These are phyloP conservation scores for Kuraishia molischiana DNA, from an alignment of 805 yeast species.

Conservation along the genomic window DNA sequence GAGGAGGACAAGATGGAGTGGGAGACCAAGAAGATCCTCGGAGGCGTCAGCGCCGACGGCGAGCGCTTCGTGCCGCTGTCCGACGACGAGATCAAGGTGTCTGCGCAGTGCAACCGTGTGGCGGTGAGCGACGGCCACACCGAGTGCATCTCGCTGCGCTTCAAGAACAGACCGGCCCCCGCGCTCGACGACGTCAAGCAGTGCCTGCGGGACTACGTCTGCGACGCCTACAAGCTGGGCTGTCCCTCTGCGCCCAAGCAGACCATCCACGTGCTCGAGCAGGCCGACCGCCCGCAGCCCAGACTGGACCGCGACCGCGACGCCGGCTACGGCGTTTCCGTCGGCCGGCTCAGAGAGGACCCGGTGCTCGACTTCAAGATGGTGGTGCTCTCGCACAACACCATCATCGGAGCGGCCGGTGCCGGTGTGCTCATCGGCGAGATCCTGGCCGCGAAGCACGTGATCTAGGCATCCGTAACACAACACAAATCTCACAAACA, in stretches of 20 bases:
- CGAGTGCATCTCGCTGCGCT: slow-evolving; percentile 82
- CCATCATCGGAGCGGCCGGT: slow-evolving; percentile 98
- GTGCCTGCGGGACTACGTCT: slow-evolving; percentile 59
- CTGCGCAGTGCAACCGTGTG: slow-evolving; percentile 95
- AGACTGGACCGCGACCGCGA: slow-evolving; percentile 95
- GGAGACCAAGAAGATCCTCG: slow-evolving; percentile 95
- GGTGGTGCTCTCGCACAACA: slow-evolving; percentile 96
- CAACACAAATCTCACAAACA: no score
- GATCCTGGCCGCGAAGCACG: slow-evolving; percentile 64
- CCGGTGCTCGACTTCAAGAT: slow-evolving; percentile 90
- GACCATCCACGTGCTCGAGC: slow-evolving; percentile 86
- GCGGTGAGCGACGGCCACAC: slow-evolving; percentile 98
- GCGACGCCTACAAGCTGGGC: slow-evolving; percentile 72
- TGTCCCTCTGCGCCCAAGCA: slow-evolving; percentile 92
- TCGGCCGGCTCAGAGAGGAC: slow-evolving; percentile 90
- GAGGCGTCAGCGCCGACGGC: slow-evolving; percentile 43
- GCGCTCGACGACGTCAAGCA: slow-evolving; percentile 70
- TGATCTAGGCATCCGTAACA: slow-evolving; percentile 33
- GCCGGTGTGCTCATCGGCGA: slow-evolving; percentile 96
- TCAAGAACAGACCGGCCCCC: slow-evolving; percentile 78
- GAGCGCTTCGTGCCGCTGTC: slow-evolving; percentile 46
- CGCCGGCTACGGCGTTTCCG: slow-evolving; percentile 86
- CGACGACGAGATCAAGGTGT: slow-evolving; percentile 68
- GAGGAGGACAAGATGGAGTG: slow-evolving; percentile 98
- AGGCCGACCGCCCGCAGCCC: slow-evolving; percentile 93